A percentile compares a stretch with the other conserved stretches of the same genome.
phyloP scores from a whole-genome alignment of 2,329 filamentous ascomycete genomes.

The Alternaria sp. region DNA sequence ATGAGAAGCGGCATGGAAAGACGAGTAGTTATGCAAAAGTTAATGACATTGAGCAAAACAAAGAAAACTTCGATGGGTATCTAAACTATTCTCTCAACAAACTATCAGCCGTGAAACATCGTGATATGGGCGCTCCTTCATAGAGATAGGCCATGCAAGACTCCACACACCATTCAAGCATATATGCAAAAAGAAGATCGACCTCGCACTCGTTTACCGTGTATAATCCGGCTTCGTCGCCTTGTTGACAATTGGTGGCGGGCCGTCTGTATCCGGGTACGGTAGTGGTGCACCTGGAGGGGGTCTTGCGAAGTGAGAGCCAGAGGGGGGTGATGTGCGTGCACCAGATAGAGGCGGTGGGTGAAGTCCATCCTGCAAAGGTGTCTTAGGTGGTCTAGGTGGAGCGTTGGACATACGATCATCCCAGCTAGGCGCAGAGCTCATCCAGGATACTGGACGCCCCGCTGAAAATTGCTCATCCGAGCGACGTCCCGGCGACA shows the following conservation, averaged over 20 bases:
- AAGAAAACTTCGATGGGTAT: slow-evolving; percentile 23
- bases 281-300: slow-evolving; percentile 61
- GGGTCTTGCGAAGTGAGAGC: slow-evolving; percentile 34
- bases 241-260: slow-evolving; percentile 84
- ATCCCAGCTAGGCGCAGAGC: slow-evolving; percentile 38
- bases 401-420: slow-evolving; percentile 36
- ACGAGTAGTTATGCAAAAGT: neutral
- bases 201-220: slow-evolving; percentile 17
- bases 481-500: slow-evolving; percentile 54
- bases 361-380: slow-evolving; percentile 35
- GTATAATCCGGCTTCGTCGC: slow-evolving; percentile 77
- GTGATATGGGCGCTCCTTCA: neutral
- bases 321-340: slow-evolving; percentile 33
- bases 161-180: neutral
- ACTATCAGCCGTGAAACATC: neutral
- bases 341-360: slow-evolving; percentile 25
- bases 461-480: slow-evolving; percentile 37
- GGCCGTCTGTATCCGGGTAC: slow-evolving; percentile 81
- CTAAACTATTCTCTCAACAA: slow-evolving; percentile 14
- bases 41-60: neutral
- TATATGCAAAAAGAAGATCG: neutral
- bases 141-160: neutral
- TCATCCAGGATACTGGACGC: slow-evolving; percentile 29
- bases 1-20: neutral
- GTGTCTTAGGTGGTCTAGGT: slow-evolving; percentile 51